Evolutionary conservation across 805 yeast genomes (phyloP), one percentile per base, ranked within the genome.

Genomic region (Cyberlindnera xylosilytica): DNA sequence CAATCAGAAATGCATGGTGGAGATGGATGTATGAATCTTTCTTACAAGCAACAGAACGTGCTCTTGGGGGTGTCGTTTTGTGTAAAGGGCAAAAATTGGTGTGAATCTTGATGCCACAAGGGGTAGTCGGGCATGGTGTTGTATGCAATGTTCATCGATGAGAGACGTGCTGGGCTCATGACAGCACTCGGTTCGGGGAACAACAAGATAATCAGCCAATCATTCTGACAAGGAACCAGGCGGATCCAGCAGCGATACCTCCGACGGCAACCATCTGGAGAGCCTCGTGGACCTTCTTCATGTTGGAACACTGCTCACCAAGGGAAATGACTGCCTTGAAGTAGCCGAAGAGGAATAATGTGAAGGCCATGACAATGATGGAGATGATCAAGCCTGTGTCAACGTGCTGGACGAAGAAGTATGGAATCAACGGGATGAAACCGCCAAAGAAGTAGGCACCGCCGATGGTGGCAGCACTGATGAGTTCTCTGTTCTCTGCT

Each of bases 171-270:
- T 33, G 24, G 29, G n/a, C 18, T 24, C 20, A 38, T 38, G 15
- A 24, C n/a, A 15, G 12, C 13, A n/a, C 17, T 24, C 22, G 12
- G 27, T 11, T 20, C 23, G 11, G 15, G 13, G 4, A 18, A 24
- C 10, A 19, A 18, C 5, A 12, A 20, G 4, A 22, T n/a, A 6
- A 7, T 45, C 35, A 68, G 48, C 82, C 96, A 47, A 91, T 80
- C 50, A 83, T 62, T 61, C 81, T 83, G 26, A 91, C 99, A 60
- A 90, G 76, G 34, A 78, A 79, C 96, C 96, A 91, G 10, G 99
- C 99, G 19, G 95, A 86, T 4, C 96, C 95, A 4, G 99, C 98
- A 18, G 99, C 98, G 24, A 85, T 69, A n/a, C 97, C 95, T 30
- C 99, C 99, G 38, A 87, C 90, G n/a, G 83, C 65, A 41, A 88